These are phyloP conservation scores for Trametes pubescens DNA, from an alignment of 1,284 basidiomycete genomes.

Conservation along the genomic window DNA sequence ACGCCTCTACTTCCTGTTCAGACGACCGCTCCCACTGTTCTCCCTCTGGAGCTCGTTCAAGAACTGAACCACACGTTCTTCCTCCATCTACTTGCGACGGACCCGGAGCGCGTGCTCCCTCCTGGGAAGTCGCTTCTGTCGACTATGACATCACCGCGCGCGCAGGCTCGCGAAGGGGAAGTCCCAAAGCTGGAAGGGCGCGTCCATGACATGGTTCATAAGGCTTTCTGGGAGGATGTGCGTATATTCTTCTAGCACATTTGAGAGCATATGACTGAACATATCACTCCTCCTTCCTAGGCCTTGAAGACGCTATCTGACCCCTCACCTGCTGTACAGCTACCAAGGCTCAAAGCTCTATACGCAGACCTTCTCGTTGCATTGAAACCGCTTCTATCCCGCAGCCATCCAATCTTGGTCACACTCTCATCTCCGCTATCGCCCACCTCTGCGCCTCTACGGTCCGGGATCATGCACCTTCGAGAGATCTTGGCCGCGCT, in stretches of 20 bases:
- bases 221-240: slow-evolving; percentile 79
- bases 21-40: slow-evolving; percentile 41
- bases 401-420: slow-evolving; percentile 53
- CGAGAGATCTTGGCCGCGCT: slow-evolving; percentile 59
- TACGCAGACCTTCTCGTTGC: slow-evolving; percentile 60
- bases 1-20: slow-evolving; percentile 43
- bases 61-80: slow-evolving; percentile 65
- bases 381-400: slow-evolving; percentile 62
- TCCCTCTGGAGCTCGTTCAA: slow-evolving; percentile 62
- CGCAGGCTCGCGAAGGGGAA: slow-evolving; percentile 34
- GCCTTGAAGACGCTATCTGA: slow-evolving; percentile 53
- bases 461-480: slow-evolving; percentile 58
- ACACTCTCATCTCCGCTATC: slow-evolving; percentile 63
- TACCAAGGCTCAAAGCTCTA: slow-evolving; percentile 59
- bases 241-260: slow-evolving; percentile 13
- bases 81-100: slow-evolving; percentile 67
- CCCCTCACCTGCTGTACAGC: slow-evolving; percentile 52
- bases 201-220: slow-evolving; percentile 63
- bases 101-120: slow-evolving; percentile 64
- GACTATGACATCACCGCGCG: slow-evolving; percentile 56
- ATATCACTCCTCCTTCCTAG: slow-evolving; percentile 36
- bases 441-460: slow-evolving; percentile 72
- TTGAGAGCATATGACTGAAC: neutral
- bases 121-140: slow-evolving; percentile 75
- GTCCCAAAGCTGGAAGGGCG: slow-evolving; percentile 51